Evolutionary conservation across 208 protist species (phyloP).

Genomic region (Borovskyia barvae): DNA sequence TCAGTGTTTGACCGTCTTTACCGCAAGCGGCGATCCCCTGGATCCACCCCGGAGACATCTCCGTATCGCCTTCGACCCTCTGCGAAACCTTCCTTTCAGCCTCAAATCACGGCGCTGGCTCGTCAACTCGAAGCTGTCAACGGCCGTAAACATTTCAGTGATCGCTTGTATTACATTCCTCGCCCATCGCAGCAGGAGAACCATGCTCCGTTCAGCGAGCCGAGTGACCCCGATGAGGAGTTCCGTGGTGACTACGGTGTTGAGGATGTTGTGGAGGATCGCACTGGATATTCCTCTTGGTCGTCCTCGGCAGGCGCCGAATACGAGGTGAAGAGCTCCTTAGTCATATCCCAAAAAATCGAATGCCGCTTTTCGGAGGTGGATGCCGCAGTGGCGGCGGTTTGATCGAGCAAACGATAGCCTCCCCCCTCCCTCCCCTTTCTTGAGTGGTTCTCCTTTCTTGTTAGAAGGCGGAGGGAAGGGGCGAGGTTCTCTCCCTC

Average conservation of each 20-base stretch:
- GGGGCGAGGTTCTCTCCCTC: neutral
- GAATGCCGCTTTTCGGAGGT: neutral
- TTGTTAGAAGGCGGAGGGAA: neutral
- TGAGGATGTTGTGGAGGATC: constrained; percentile 2
- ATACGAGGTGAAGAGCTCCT: constrained; percentile 1
- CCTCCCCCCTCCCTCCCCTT: too few species aligned
- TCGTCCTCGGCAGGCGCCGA: constrained; percentile 19
- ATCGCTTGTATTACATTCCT: constrained; percentile 37
- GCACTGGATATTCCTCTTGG: neutral
- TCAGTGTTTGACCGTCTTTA: constrained; percentile 44
- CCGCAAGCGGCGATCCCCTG: constrained; percentile 8
- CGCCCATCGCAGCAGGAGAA: constrained; percentile 13
- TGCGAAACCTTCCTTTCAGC: constrained; percentile 27
- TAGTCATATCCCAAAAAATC: neutral
- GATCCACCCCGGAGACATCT: constrained; percentile 20
- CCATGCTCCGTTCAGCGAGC: constrained; percentile 2
- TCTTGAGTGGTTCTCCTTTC: too few species aligned
- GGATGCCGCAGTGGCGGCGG: constrained; percentile 6
- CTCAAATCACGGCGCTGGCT: constrained; percentile 49
- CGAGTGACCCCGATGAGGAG: constrained; percentile 8
- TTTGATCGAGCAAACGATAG: neutral
- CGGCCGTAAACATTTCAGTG: constrained; percentile 28
- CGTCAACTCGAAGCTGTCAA: constrained; percentile 15
- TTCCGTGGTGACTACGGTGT: constrained; percentile 19
- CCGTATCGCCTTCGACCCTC: constrained; percentile 6